phyloP scores from a whole-genome alignment of 2,329 filamentous ascomycete genomes.

The Meredithiella fracta region DNA sequence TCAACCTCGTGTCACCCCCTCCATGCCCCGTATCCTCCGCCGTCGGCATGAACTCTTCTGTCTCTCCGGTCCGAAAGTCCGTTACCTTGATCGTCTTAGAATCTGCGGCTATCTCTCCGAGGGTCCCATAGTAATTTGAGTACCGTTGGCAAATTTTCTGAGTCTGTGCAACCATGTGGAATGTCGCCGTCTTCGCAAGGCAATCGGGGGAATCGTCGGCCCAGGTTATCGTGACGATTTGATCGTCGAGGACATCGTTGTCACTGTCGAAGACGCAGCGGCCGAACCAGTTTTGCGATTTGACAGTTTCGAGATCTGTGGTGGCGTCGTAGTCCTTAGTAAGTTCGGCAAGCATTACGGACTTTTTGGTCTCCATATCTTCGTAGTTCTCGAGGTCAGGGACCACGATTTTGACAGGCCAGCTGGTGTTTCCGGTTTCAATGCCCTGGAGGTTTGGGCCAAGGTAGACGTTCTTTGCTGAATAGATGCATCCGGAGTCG shows the following conservation, averaged over 20 bases:
- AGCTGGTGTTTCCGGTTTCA: constrained; percentile 48
- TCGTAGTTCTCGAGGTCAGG: constrained; percentile 76
- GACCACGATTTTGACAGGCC: constrained; percentile 80
- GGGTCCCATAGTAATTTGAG: constrained; percentile 69
- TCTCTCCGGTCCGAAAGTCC: constrained; percentile 33
- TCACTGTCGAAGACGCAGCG: constrained; percentile 89
- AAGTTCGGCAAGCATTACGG: constrained; percentile 28
- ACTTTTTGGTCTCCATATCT: constrained; percentile 23
- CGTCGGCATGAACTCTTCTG: constrained; percentile 25
- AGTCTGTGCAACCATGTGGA: constrained; percentile 91
- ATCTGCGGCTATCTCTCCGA: constrained; percentile 77
- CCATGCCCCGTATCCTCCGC: constrained; percentile 24
- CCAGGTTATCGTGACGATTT: constrained; percentile 78
- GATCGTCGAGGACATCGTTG: constrained; percentile 88
- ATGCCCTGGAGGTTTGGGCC: constrained; percentile 45
- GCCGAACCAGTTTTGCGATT: constrained; percentile 60
- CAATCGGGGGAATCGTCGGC: constrained; percentile 45
- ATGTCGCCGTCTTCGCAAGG: constrained; percentile 66
- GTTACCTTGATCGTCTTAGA: constrained; percentile 38
- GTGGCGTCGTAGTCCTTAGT: constrained; percentile 36
- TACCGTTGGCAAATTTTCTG: constrained; percentile 74
- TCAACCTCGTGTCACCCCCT: constrained; percentile 39
- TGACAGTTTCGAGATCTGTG: constrained; percentile 29
- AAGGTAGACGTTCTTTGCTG: constrained; percentile 67
- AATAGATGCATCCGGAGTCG: constrained; percentile 55